Evolutionary conservation across 805 yeast genomes (phyloP).

Genomic region (Isabelozyma pseudorhagii): DNA sequence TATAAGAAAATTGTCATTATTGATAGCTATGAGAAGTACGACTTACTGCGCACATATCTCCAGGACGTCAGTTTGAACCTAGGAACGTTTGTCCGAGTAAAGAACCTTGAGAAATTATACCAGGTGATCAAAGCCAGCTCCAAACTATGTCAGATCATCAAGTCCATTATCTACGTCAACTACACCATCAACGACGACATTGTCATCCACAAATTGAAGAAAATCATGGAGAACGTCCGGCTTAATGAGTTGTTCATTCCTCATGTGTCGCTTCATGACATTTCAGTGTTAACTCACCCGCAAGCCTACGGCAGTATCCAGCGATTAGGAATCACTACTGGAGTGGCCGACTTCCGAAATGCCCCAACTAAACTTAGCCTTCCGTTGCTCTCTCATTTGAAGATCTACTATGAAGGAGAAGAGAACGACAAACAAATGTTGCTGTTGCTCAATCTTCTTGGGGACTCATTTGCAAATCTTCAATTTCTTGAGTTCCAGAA

Average conservation of each 20-base stretch:
- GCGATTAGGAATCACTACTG: background rate
- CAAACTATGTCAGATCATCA: slow-evolving; percentile 10
- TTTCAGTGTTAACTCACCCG: background rate
- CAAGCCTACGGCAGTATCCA: background rate
- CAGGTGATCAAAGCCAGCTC: slow-evolving; percentile 7
- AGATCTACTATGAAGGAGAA: slow-evolving; percentile 10
- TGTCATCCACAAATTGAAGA: background rate
- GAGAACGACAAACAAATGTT: background rate
- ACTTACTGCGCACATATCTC: slow-evolving; percentile 6
- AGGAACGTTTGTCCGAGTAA: slow-evolving; percentile 16
- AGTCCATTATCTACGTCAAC: slow-evolving; percentile 1
- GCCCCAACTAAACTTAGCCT: background rate
- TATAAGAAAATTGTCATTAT: slow-evolving; percentile 19
- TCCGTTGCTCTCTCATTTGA: slow-evolving; percentile 4
- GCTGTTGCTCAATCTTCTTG: slow-evolving; percentile 7
- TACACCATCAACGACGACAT: background rate
- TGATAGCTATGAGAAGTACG: slow-evolving; percentile 5
- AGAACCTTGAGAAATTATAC: slow-evolving; percentile 8
- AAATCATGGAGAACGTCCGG: background rate
- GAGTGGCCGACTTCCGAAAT: background rate
- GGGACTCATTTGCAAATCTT: slow-evolving; percentile 3
- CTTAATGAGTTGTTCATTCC: background rate
- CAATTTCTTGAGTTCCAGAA: slow-evolving; percentile 14
- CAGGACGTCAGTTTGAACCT: slow-evolving; percentile 7
- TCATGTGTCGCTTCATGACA: background rate